Evolutionary conservation across 2,329 filamentous ascomycete species (phyloP), one percentile per base, ranked within the genome.

Genomic region (Aspergillus floridensis): DNA sequence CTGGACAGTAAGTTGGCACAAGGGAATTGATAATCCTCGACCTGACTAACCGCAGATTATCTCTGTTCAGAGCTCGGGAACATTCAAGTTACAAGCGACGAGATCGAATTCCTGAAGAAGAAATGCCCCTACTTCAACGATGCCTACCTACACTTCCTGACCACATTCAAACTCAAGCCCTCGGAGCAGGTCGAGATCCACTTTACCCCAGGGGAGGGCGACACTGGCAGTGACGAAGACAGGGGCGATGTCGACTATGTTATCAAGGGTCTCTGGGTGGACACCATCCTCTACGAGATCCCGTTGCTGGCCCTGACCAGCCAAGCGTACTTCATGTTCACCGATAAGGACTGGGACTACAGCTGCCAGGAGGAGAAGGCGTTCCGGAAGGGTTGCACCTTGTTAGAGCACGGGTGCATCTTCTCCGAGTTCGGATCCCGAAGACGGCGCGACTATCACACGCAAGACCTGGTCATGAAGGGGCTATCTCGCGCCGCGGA

Each of bases 261-360:
- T 46, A 88, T 96, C 63, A 87, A 87, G 67, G 95, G 95, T 10
- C 81, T 87, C 57, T 99, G 95, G 95, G 85, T 92, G 8, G 92
- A 97, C 66, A 98, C 95, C 0, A 99, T 99, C 59, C 85, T 99
- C 24, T 99, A 99, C 78, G 95, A 99, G 78, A 97, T 99, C 59
- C 95, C 95, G 0, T 83, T 99, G 22, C 83, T 99, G 21, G 92
- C 96, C 2, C 77, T 99, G 64, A 91, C 93, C 1, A 97, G 92
- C 51, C 93, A 99, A 76, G 92, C 95, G 53, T 99, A 97, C 79
- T 99, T 99, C 83, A 92, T 91, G 72, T 98, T 96, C 77, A 91
- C 92, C 80, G 92, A 99, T 72, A 91, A 79, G 55, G 93, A 97
- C 73, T 99, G 95, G 95, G 88, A 85, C 68, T 90, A 98, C 69